These are phyloP conservation scores for Yarrowia porcina DNA, from an alignment of 805 yeast species.

Conservation along the genomic window DNA sequence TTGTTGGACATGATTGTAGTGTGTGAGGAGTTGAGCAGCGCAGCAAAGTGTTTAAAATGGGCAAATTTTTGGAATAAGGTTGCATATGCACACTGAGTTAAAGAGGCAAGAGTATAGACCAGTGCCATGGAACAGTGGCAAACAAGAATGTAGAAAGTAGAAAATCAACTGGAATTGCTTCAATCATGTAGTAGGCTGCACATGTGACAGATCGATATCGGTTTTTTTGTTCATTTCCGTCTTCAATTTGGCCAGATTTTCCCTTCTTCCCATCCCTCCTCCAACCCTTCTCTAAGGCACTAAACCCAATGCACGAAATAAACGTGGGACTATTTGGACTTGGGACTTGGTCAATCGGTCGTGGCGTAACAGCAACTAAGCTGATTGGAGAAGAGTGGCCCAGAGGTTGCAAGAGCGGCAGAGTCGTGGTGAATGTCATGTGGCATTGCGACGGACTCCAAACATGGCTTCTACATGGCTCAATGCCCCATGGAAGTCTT, in stretches of 20 bases:
- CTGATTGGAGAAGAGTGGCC: too few species aligned
- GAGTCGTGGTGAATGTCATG: neutral
- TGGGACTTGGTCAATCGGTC: slow-evolving; percentile 4
- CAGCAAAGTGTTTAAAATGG: slow-evolving; percentile 1
- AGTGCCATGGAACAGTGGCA: too few species aligned
- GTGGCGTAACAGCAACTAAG: neutral
- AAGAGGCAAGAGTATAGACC: neutral
- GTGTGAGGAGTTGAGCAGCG: neutral
- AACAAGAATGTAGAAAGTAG: too few species aligned
- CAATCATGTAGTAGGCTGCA: too few species aligned
- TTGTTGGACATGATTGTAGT: slow-evolving; percentile 16
- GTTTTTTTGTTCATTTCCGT: too few species aligned
- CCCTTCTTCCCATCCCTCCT: too few species aligned
- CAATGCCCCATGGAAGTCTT: slow-evolving; percentile 1
- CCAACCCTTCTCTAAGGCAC: neutral
- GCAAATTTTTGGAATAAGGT: slow-evolving; percentile 25
- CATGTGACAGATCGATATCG: too few species aligned
- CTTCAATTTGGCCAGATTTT: too few species aligned
- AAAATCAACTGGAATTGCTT: too few species aligned
- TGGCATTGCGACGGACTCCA: too few species aligned
- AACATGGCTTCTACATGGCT: too few species aligned
- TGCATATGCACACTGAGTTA: slow-evolving; percentile 16
- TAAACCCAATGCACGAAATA: slow-evolving; percentile 10
- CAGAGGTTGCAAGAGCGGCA: too few species aligned
- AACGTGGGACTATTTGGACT: slow-evolving; percentile 21